Percentiles rank a stretch among this genome's conserved stretches.
Evolutionary conservation across 768 basidiomycete genomes (phyloP).

Genomic region (Aureoboletus auriporus): DNA sequence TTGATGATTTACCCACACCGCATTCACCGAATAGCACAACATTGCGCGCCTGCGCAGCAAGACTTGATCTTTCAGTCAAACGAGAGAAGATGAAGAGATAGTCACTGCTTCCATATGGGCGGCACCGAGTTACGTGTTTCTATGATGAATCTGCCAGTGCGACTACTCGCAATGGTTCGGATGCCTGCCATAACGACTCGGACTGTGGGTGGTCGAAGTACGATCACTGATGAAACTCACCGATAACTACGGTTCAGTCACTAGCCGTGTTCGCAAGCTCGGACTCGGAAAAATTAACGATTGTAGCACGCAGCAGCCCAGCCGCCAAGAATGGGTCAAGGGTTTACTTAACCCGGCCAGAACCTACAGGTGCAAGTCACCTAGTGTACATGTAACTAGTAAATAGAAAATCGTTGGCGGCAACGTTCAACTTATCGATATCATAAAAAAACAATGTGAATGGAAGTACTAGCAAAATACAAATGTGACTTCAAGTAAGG

Average conservation of each 20-base stretch:
- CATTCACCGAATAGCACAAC: slow-evolving; percentile 34
- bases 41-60: slow-evolving; percentile 19
- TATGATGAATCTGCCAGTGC: not conserved
- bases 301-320: not conserved
- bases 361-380: too few species aligned
- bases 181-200: not conserved
- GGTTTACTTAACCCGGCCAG: not conserved
- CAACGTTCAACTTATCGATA: too few species aligned
- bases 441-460: too few species aligned
- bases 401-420: too few species aligned
- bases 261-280: too few species aligned
- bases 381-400: too few species aligned
- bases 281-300: not conserved
- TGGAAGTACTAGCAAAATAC: too few species aligned
- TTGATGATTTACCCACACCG: slow-evolving; percentile 37
- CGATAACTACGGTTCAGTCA: too few species aligned
- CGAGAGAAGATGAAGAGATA: not conserved
- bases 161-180: not conserved
- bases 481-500: too few species aligned
- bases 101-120: slow-evolving; percentile 7
- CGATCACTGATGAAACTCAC: slow-evolving; percentile 2
- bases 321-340: slow-evolving; percentile 2
- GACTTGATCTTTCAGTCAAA: not conserved
- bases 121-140: not conserved
- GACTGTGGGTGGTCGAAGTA: not conserved